phyloP scores from a whole-genome alignment of 495 filamentous ascomycete species.

The Hyaloscypha variabilis region DNA sequence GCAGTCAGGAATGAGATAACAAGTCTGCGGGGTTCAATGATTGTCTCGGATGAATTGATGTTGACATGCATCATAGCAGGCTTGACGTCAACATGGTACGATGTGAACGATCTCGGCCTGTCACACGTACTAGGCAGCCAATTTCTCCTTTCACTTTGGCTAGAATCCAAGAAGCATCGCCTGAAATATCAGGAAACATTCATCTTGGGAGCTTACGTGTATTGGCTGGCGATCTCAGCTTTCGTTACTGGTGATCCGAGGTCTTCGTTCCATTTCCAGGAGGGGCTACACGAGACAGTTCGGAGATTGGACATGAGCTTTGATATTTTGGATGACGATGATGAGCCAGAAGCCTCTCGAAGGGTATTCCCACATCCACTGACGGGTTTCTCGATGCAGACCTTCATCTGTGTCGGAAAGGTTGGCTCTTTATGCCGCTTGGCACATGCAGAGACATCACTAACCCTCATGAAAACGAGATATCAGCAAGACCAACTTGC shows the following conservation, averaged over 20 bases:
- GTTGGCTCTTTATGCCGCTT: background rate
- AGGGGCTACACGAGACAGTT: background rate
- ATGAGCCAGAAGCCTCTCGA: background rate
- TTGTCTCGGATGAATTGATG: background rate
- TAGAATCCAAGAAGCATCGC: background rate
- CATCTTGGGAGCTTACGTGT: background rate
- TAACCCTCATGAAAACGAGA: background rate
- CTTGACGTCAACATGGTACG: background rate
- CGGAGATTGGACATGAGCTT: background rate
- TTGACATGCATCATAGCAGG: background rate
- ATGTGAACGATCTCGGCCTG: background rate
- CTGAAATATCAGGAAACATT: background rate
- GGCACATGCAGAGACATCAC: background rate
- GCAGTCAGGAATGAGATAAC: background rate
- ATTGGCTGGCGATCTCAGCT: background rate
- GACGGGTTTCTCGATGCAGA: background rate
- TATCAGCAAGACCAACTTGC: background rate
- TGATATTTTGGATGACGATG: background rate
- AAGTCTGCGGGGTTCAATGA: background rate
- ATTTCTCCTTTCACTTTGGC: background rate
- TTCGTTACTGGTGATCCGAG: background rate
- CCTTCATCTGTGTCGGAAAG: background rate
- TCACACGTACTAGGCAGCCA: background rate
- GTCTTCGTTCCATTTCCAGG: background rate
- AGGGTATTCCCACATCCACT: background rate